These are phyloP conservation scores for Verbena officinalis DNA, from an alignment of 257 asterid species.

Conservation along the genomic window DNA sequence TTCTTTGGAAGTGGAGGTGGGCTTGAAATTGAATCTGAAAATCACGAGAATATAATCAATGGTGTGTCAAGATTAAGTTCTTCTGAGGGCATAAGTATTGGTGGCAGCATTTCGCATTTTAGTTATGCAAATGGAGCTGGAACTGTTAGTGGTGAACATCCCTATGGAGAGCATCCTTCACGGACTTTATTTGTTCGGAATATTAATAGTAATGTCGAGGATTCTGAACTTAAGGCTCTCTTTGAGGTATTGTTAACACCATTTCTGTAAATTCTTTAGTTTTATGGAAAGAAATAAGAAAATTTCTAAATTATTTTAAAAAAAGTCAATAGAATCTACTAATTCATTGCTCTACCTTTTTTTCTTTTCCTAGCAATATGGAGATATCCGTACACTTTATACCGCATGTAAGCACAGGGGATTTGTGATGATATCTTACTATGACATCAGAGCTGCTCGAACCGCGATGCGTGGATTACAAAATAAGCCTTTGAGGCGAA, in stretches of 20 bases:
- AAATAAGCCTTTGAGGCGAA: slow-evolving; percentile 85
- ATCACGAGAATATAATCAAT: slow-evolving; percentile 50
- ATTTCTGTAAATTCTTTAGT: slow-evolving; percentile 6
- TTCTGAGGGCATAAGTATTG: slow-evolving; percentile 47
- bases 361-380: slow-evolving; percentile 67
- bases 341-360: slow-evolving; percentile 19
- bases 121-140: slow-evolving; percentile 62
- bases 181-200: slow-evolving; percentile 94
- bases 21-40: slow-evolving; percentile 70
- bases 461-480: slow-evolving; percentile 86
- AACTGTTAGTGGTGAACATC: slow-evolving; percentile 84
- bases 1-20: slow-evolving; percentile 97
- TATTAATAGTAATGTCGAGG: slow-evolving; percentile 95
- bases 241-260: slow-evolving; percentile 69
- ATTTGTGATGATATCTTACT: slow-evolving; percentile 98
- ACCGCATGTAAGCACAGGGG: slow-evolving; percentile 99
- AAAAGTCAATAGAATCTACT: too few relatives aligned
- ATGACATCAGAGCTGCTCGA: slow-evolving; percentile 98
- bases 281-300: neutral
- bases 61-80: slow-evolving; percentile 57
- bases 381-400: slow-evolving; percentile 92
- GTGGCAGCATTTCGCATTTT: slow-evolving; percentile 44
- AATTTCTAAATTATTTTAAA: neutral
- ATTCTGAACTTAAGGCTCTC: slow-evolving; percentile 80
- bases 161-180: slow-evolving; percentile 98